Evolutionary conservation across 1,284 basidiomycete genomes (phyloP), one percentile per base, ranked within the genome.

Genomic region (Malassezia yamatoensis): DNA sequence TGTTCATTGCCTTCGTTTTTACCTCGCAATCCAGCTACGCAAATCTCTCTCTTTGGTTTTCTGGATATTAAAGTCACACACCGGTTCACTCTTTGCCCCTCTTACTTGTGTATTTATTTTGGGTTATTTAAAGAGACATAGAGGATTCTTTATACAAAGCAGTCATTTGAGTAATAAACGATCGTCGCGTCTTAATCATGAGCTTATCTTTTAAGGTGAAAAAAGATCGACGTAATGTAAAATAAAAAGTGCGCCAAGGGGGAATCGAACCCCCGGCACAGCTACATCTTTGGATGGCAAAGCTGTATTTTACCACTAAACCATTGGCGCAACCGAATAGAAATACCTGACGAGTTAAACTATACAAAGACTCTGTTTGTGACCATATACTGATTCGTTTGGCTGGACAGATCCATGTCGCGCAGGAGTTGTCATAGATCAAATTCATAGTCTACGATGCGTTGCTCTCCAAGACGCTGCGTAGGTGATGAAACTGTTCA

Each of bases 241-340:
- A 52, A n/a, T n/a, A 52, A 58, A 20, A 20, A 24, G 40, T 58
- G 55, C 55, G 55, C 55, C 55, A 58, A 58, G 55, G 55, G 55
- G 55, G 55, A 58, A 58, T 58, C 55, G 55, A 58, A 58, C 55
- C 55, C 55, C 55, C 55, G 55, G 55, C 55, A 58, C 55, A 58
- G 55, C 55, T 58, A 58, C 37, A 48, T 44, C 50, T 35, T 47
- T 21, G 32, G 47, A 58, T 58, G 55, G 55, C 55, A 58, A 58
- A 58, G 55, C 55, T 53, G 55, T 58, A 58, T 58, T 58, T 58
- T 58, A 58, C 55, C 55, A 58, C 55, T 58, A 58, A 58, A 58
- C 55, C 55, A 58, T 58, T 58, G 55, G 55, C 55, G 55, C 55
- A 18, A 29, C 24, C n/a, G n/a, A n/a, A n/a, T n/a, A n/a, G n/a